Conservation (phyloP, 371 early-diverging fungal genomes). For the Mucor ambiguus region DNA sequence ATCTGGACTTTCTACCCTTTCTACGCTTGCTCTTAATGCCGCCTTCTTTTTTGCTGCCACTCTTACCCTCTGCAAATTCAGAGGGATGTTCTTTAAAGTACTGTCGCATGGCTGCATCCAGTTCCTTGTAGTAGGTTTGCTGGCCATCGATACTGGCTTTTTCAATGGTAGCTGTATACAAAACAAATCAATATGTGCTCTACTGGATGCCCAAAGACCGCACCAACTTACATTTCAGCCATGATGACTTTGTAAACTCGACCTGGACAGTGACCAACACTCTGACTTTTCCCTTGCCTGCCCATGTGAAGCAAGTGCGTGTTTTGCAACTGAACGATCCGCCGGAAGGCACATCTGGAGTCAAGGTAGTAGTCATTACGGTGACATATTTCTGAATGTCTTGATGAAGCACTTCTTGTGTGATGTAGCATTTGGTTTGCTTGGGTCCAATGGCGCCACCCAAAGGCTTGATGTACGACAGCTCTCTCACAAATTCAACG, state of each 20-base stretch:
- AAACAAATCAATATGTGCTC: too few relatives aligned
- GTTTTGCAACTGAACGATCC: slow-evolving; percentile 75
- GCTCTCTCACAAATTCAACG: slow-evolving; percentile 21
- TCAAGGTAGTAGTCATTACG: slow-evolving; percentile 62
- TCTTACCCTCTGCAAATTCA: slow-evolving; percentile 1
- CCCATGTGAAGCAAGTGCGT: slow-evolving; percentile 81
- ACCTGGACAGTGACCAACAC: slow-evolving; percentile 68
- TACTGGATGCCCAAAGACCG: too few relatives aligned
- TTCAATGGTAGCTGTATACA: slow-evolving; percentile 20
- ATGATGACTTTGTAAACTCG: slow-evolving; percentile 73
- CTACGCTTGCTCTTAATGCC: slow-evolving; percentile 7
- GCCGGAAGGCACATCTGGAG: slow-evolving; percentile 88
- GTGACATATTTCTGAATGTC: slow-evolving; percentile 63
- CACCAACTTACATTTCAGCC: slow-evolving; percentile 65
- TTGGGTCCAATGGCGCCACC: slow-evolving; percentile 63
- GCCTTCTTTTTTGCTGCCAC: not conserved
- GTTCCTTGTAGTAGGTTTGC: slow-evolving; percentile 54
- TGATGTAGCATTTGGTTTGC: slow-evolving; percentile 64
- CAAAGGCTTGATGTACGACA: slow-evolving; percentile 42
- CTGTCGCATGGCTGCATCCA: slow-evolving; percentile 36
- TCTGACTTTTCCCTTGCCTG: slow-evolving; percentile 56
- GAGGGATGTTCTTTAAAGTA: slow-evolving; percentile 10
- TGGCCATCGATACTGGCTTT: slow-evolving; percentile 56
- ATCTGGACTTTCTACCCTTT: slow-evolving; percentile 1
- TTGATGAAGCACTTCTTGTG: slow-evolving; percentile 57